These are phyloP conservation scores for Sphagnum contortum DNA, from an alignment of 225 moss, liverwort and hornwort genomes.

Conservation along the genomic window DNA sequence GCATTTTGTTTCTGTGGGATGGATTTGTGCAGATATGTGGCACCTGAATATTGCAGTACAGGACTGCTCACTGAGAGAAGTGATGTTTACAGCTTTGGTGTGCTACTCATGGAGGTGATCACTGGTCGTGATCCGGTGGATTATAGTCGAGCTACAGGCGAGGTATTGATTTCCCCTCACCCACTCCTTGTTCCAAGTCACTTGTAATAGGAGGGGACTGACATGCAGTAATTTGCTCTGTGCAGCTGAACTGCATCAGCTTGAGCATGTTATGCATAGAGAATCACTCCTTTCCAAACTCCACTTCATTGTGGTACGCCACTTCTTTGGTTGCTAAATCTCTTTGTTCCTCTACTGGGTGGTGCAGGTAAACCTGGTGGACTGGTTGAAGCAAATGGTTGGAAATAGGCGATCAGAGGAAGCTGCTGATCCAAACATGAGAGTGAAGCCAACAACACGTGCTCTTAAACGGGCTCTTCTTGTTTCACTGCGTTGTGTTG, in stretches of 20 bases:
- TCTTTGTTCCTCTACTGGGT: neutral
- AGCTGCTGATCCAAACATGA: slow-evolving; percentile 95
- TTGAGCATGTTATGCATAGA: too few relatives aligned
- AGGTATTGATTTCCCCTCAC: slow-evolving; percentile 25
- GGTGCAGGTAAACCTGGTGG: slow-evolving; percentile 88
- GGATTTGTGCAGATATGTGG: slow-evolving; percentile 53
- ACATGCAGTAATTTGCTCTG: neutral
- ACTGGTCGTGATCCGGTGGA: slow-evolving; percentile 91
- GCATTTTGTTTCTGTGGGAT: too few relatives aligned
- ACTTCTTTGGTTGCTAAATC: too few relatives aligned
- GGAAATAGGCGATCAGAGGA: slow-evolving; percentile 98
- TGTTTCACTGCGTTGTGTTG: slow-evolving; percentile 96
- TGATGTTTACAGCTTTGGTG: slow-evolving; percentile 90
- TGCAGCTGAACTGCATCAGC: too few relatives aligned
- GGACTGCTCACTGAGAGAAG: slow-evolving; percentile 84
- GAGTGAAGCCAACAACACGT: slow-evolving; percentile 86
- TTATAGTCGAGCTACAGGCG: slow-evolving; percentile 89
- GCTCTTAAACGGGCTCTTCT: slow-evolving; percentile 92
- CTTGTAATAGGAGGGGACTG: neutral
- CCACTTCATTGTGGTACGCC: too few relatives aligned
- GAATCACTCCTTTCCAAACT: too few relatives aligned
- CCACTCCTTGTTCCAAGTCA: too few relatives aligned
- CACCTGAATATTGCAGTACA: slow-evolving; percentile 87
- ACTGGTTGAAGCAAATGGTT: slow-evolving; percentile 99
- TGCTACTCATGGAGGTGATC: slow-evolving; percentile 90